Evolutionary conservation across 1,139 yeast species (phyloP).

Genomic region (Pneumocystis carinii): DNA sequence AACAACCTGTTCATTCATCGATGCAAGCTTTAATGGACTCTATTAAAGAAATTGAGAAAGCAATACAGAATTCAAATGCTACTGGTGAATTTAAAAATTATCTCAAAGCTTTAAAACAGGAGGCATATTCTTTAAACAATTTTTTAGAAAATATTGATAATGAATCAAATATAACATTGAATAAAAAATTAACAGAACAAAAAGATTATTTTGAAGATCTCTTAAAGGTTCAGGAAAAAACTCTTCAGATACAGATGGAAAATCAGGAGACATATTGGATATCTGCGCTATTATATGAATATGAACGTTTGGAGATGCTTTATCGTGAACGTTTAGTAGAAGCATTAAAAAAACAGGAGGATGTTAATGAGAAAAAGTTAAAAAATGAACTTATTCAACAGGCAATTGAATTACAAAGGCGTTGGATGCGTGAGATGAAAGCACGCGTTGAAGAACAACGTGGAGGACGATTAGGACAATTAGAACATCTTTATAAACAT

Average conservation of each 20-base stretch:
- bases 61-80: not conserved
- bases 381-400: conserved; percentile 62
- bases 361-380: conserved; percentile 57
- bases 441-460: conserved; percentile 67
- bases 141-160: conserved; percentile 5
- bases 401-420: conserved; percentile 55
- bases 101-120: not conserved
- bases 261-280: conserved; percentile 40
- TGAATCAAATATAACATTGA: not conserved
- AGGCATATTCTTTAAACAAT: not conserved
- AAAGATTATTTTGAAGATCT: not conserved
- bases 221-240: not conserved
- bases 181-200: not conserved
- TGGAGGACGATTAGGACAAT: conserved; percentile 57
- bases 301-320: conserved; percentile 46
- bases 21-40: not conserved
- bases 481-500: conserved; percentile 44
- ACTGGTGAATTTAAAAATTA: not conserved
- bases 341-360: conserved; percentile 58
- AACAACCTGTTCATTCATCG: not conserved
- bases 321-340: conserved; percentile 44
- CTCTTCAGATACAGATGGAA: conserved; percentile 27
- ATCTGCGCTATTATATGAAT: conserved; percentile 46
- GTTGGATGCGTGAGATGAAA: conserved; percentile 49
- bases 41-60: not conserved